These are phyloP conservation scores for Mycena galopus DNA, from an alignment of 768 basidiomycete species.

Conservation along the genomic window DNA sequence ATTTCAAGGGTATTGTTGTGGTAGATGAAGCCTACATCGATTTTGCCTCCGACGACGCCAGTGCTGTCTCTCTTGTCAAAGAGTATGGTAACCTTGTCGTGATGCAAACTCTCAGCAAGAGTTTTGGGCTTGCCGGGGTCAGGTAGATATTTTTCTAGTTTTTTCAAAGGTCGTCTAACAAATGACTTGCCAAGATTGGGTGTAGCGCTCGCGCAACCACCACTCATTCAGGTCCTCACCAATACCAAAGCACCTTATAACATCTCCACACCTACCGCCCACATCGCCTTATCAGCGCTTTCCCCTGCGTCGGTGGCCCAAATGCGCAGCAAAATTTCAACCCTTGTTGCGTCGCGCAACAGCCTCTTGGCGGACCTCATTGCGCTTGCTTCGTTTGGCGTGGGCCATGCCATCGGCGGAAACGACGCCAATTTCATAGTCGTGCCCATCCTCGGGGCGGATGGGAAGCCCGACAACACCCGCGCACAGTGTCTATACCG, in stretches of 20 bases:
- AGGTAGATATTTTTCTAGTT: constrained; percentile 64
- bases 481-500: constrained; percentile 80
- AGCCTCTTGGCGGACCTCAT: constrained; percentile 65
- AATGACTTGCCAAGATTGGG: constrained; percentile 72
- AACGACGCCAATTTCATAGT: constrained; percentile 94
- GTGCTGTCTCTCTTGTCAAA: constrained; percentile 78
- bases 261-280: constrained; percentile 90
- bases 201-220: constrained; percentile 89
- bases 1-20: constrained; percentile 91
- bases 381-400: constrained; percentile 60
- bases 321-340: constrained; percentile 77
- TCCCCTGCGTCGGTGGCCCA: constrained; percentile 68
- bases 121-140: constrained; percentile 96
- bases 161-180: neutral
- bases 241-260: constrained; percentile 99
- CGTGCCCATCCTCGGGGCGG: constrained; percentile 75
- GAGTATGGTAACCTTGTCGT: constrained; percentile 92
- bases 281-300: constrained; percentile 84
- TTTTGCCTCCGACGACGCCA: constrained; percentile 75
- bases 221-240: constrained; percentile 89
- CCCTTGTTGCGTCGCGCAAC: constrained; percentile 70
- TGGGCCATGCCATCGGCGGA: constrained; percentile 81
- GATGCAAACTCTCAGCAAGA: constrained; percentile 97
- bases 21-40: constrained; percentile 99
- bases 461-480: constrained; percentile 65